Conservation (phyloP, 2,329 filamentous ascomycete genomes). For the Huntiella moniliformis region DNA sequence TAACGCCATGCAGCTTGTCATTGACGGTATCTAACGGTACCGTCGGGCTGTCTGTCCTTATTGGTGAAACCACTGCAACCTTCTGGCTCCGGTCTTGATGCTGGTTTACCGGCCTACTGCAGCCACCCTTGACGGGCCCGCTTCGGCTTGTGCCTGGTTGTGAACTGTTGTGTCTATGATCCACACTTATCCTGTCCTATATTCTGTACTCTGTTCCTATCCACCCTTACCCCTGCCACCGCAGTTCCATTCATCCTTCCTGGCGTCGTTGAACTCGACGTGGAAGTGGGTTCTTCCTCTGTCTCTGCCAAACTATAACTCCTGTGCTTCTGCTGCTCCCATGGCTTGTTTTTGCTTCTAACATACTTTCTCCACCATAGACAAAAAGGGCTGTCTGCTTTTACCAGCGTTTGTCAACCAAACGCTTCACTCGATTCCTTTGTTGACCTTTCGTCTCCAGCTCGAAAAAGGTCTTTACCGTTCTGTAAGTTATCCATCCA, state of each 20-base stretch:
- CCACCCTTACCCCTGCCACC: constrained; percentile 2
- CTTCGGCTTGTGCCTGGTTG: too few species aligned
- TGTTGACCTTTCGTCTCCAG: not conserved
- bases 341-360: constrained; percentile 5
- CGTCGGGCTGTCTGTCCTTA: too few species aligned
- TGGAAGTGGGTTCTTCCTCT: not conserved
- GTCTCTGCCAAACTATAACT: constrained; percentile 9
- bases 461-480: too few species aligned
- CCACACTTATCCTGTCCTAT: constrained; percentile 6
- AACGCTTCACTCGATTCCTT: not conserved
- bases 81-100: too few species aligned
- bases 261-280: constrained; percentile 1
- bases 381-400: constrained; percentile 1
- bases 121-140: too few species aligned
- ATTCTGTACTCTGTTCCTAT: constrained; percentile 6
- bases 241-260: not conserved
- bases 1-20: too few species aligned
- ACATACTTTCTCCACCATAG: constrained; percentile 5
- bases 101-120: too few species aligned
- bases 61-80: too few species aligned
- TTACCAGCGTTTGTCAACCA: constrained; percentile 1
- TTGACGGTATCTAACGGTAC: too few species aligned
- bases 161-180: not conserved
- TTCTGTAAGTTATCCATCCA: too few species aligned
- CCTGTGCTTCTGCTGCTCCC: constrained; percentile 5